Evolutionary conservation across 768 basidiomycete species (phyloP), one percentile per base, ranked within the genome.

Genomic region (Lenzites betulinus): DNA sequence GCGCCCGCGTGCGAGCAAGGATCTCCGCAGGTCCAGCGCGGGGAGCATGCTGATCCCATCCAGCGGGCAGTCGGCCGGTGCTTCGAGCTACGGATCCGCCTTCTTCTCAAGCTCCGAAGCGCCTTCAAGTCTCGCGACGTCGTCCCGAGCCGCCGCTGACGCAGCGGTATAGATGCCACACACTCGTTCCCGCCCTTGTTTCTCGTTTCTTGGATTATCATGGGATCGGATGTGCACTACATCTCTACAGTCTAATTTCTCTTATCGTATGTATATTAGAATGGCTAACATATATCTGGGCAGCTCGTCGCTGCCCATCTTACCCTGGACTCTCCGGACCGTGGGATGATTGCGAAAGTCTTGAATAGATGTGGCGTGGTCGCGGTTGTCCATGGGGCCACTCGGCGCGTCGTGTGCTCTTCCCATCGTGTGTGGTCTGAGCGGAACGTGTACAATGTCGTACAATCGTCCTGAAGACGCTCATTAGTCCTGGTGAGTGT

Each of bases 1-100:
- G 3, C 62, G 72, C 25, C 71, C 72, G 23, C 73, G 74, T 33
- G 71, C 69, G 48, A 80, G 73, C 66, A 79, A 80, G 63, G 79
- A 80, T 35, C 64, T 67, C 26, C 53, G 66, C 18, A 48, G 54
- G 54, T 26, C 65, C 15, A 61, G 62, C 43, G 13, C 42, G 41
- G 44, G 36, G 33, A 55, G 49, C 33, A 49, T 61, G 60, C 54
- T 50, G 23, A 26, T 36, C 5, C 48, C 59, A 2, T 2, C 9
- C 2, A 13, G 23, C 23, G 53, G 47, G 2, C 47, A 41, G 18
- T 60, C 59, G 1, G 22, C 25, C 4, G 52, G 59, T 2, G 22
- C 49, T 1, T 13, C 47, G 28, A 60, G 59, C 59, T 54, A 53
- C n/a, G 53, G 59, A 2, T 60, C 59, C 13, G 47, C 39, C 15